A percentile compares a stretch with the other conserved stretches of the same genome.
Conservation (phyloP, 2,329 filamentous ascomycete species). For the Chaetomium olivaceum region DNA sequence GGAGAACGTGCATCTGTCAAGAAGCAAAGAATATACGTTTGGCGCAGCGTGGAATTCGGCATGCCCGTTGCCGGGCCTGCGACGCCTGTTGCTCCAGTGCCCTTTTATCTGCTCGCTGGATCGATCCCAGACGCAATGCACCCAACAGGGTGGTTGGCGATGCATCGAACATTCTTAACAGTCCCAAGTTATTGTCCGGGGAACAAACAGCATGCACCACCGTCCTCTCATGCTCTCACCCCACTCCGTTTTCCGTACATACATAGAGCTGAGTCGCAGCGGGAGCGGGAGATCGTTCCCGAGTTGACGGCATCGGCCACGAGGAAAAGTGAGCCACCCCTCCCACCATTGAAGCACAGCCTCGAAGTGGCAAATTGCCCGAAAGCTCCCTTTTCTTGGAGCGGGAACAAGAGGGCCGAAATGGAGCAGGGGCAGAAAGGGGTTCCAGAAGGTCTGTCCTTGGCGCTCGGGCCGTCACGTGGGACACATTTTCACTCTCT, state of each 20-base stretch:
- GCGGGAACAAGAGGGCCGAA: background rate
- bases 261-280: background rate
- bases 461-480: conserved; percentile 10
- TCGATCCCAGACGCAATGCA: background rate
- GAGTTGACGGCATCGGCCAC: conserved; percentile 18
- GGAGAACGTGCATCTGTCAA: background rate
- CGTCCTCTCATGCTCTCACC: background rate
- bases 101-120: background rate
- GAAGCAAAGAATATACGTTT: background rate
- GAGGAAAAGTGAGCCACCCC: background rate
- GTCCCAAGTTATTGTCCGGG: background rate
- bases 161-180: background rate
- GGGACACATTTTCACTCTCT: too few relatives aligned
- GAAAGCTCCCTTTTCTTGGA: conserved; percentile 19
- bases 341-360: conserved; percentile 26
- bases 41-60: background rate
- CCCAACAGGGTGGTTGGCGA: background rate
- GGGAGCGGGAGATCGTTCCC: conserved; percentile 1
- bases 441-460: conserved; percentile 12
- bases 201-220: too few relatives aligned
- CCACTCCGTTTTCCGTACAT: conserved; percentile 13
- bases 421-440: conserved; percentile 5
- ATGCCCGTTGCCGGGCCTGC: background rate
- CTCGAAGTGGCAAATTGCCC: conserved; percentile 28
- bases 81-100: background rate